These are phyloP conservation scores for Haplosporangium sp. DNA, from an alignment of 371 early-diverging fungal genomes.

Conservation along the genomic window DNA sequence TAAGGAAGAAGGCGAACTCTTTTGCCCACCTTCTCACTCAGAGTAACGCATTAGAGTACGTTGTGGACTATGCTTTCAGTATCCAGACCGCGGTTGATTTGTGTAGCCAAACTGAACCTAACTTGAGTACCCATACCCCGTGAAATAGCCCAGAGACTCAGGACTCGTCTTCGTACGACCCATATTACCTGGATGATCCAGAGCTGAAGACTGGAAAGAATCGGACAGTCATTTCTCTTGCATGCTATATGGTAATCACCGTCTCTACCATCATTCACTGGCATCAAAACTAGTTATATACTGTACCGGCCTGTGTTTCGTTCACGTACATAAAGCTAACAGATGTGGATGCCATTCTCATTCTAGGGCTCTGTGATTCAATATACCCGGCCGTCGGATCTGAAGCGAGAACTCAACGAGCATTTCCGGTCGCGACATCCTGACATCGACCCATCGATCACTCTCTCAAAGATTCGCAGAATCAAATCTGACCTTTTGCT, in stretches of 20 bases:
- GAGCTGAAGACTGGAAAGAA: constrained; percentile 72
- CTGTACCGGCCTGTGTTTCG: background rate
- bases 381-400: constrained; percentile 69
- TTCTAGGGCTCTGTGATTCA: constrained; percentile 73
- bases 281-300: background rate
- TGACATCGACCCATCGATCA: constrained; percentile 75
- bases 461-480: constrained; percentile 82
- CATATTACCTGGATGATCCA: constrained; percentile 73
- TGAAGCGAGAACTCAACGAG: constrained; percentile 78
- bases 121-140: background rate
- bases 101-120: background rate
- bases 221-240: constrained; percentile 69
- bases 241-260: constrained; percentile 65
- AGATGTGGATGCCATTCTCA: background rate
- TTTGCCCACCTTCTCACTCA: constrained; percentile 45
- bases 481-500: constrained; percentile 76
- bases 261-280: background rate
- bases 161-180: constrained; percentile 60
- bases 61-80: background rate
- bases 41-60: constrained; percentile 46
- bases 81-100: background rate
- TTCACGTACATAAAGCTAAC: background rate
- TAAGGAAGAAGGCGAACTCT: constrained; percentile 49
- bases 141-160: constrained; percentile 39
- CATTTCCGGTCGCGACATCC: constrained; percentile 83